These are phyloP conservation scores for Psilocybe cubensis DNA, from an alignment of 768 basidiomycete genomes.

Conservation along the genomic window DNA sequence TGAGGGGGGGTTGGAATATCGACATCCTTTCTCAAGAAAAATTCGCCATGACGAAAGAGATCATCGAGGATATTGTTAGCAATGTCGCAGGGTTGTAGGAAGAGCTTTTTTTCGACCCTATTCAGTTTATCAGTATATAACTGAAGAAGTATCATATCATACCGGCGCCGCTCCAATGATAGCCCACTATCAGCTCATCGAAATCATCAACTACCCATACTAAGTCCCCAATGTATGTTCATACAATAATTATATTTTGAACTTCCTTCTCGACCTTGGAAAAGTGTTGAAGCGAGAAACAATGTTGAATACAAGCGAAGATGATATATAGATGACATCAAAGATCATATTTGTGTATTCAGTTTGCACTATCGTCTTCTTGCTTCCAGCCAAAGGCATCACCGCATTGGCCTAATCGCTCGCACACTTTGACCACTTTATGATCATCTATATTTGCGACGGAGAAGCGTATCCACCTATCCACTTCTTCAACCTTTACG, in stretches of 20 bases:
- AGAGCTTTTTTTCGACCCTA: background rate
- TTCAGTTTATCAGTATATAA: too few relatives aligned
- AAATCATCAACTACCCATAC: background rate
- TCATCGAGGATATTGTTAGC: slow-evolving; percentile 32
- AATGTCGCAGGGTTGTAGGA: background rate
- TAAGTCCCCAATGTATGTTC: too few relatives aligned
- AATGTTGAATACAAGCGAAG: too few relatives aligned
- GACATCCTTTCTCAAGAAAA: slow-evolving; percentile 36
- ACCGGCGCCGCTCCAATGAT: too few relatives aligned
- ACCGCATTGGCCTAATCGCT: slow-evolving; percentile 44
- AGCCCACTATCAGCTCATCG: too few relatives aligned
- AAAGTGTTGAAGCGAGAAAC: too few relatives aligned
- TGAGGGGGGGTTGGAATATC: slow-evolving; percentile 33
- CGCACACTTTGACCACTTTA: slow-evolving; percentile 53
- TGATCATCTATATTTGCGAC: slow-evolving; percentile 81
- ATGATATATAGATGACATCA: too few relatives aligned
- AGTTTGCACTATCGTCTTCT: too few relatives aligned
- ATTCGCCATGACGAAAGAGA: slow-evolving; percentile 36
- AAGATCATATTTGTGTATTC: too few relatives aligned
- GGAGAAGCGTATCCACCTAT: slow-evolving; percentile 77
- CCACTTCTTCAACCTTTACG: slow-evolving; percentile 40
- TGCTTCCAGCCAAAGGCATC: slow-evolving; percentile 19
- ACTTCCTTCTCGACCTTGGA: too few relatives aligned
- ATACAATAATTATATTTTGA: too few relatives aligned
- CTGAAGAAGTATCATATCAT: too few relatives aligned